These are phyloP conservation scores for Tetracladium marchalianum DNA, from an alignment of 495 filamentous ascomycete species.

Conservation along the genomic window DNA sequence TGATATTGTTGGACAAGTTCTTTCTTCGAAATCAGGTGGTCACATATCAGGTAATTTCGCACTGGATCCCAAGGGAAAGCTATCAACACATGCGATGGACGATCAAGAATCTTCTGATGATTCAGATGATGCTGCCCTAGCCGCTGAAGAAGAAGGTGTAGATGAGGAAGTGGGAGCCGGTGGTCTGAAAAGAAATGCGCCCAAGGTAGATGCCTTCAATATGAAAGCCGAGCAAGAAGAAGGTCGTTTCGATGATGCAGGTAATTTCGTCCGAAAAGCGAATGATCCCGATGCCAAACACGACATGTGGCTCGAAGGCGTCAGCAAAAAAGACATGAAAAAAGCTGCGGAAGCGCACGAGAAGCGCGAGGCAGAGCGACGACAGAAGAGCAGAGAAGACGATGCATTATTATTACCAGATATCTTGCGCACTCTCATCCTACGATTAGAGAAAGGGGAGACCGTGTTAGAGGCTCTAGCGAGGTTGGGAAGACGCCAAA, in stretches of 20 bases:
- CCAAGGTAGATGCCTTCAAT: conserved; percentile 95
- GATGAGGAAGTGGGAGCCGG: conserved; percentile 87
- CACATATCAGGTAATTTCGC: conserved; percentile 50
- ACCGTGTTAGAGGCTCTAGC: conserved; percentile 83
- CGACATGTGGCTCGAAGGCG: conserved; percentile 83
- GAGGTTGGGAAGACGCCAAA: conserved; percentile 60
- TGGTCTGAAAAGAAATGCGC: conserved; percentile 84
- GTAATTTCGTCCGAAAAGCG: conserved; percentile 88
- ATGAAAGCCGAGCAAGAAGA: conserved; percentile 87
- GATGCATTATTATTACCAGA: conserved; percentile 70
- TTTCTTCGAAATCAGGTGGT: conserved; percentile 59
- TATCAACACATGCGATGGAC: conserved; percentile 31
- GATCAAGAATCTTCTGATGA: conserved; percentile 55
- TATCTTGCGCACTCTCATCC: conserved; percentile 60
- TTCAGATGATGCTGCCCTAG: conserved; percentile 57
- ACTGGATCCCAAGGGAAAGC: conserved; percentile 26
- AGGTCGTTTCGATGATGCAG: conserved; percentile 78
- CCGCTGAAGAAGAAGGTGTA: conserved; percentile 52
- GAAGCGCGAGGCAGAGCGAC: conserved; percentile 66
- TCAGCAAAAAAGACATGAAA: conserved; percentile 89
- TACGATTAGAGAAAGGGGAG: conserved; percentile 68
- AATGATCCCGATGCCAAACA: conserved; percentile 82
- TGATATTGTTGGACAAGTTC: conserved; percentile 83
- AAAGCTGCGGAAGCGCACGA: conserved; percentile 80
- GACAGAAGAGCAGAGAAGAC: conserved; percentile 55